Base-by-base conservation (phyloP, 129 eudicot species). In the Pulicaria dysenterica region DNA sequence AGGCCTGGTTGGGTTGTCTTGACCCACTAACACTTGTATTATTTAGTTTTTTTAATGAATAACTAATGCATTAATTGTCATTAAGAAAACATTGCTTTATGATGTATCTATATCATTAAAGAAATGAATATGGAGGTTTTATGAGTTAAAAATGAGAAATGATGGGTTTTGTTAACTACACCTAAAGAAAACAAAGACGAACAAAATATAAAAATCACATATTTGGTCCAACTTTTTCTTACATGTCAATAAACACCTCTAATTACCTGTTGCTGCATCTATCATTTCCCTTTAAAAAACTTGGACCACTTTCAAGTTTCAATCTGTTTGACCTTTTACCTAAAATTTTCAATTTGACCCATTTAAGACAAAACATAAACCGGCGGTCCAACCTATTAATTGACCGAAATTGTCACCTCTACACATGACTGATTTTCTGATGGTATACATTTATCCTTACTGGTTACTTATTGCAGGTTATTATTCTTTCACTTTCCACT, bases 401-500 rank as follows among this genome's bases (percentile, higher is more conserved):
- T 24, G 58, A 9, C 2, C 16, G 58, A 53, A 51, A 16, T 16
- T 7, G 34, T 31, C 36, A 51, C 57, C 10, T 16, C 58, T 53
- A 6, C 31, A 16, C 4, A 1, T 15, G 3, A 19, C 16, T 6
- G 34, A 17, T 45, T n/a, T 55, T 36, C 45, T 46, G 31, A 71
- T 58, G 51, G 6, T 31, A 49, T 39, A 8, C 51, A 41, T 66
- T 5, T 66, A 11, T 54, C 8, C 9, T 8, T 54, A 44, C 37
- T 48, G 31, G 3, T 19, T 54, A 37, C 62, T 47, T 40, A 51
- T 53, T 74, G 72, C 88, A 90, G 96, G 96, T 90, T 49, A 91
- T 91, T 45, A 1, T 72, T 53, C 75, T 85, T 12, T 91, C 97
- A 0, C 8, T 91, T 67, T 53, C 79, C 41, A 91, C 97, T 61